Conservation (phyloP, 805 yeast genomes). For the Hanseniaspora nectarophila region DNA sequence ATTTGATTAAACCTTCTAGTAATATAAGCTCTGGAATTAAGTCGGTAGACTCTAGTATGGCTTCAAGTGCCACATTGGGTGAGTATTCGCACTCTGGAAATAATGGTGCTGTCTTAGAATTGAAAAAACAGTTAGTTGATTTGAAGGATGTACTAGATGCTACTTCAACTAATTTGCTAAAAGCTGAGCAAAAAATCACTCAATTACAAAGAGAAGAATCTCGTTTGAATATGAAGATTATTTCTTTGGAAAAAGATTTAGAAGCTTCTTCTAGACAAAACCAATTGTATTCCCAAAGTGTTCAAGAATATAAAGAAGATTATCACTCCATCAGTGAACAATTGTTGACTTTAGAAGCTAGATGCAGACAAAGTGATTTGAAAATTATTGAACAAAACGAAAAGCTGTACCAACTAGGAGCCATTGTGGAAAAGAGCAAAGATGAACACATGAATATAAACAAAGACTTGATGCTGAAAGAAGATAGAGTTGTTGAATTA, state of each 20-base stretch:
- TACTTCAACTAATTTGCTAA: slow-evolving; percentile 1
- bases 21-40: background rate
- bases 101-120: background rate
- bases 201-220: slow-evolving; percentile 34
- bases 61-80: background rate
- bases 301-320: slow-evolving; percentile 54
- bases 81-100: background rate
- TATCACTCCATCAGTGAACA: slow-evolving; percentile 64
- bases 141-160: slow-evolving; percentile 6
- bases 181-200: slow-evolving; percentile 17
- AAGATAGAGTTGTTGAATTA: slow-evolving; percentile 37
- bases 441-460: slow-evolving; percentile 41
- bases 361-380: slow-evolving; percentile 40
- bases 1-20: background rate
- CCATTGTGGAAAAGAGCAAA: slow-evolving; percentile 41
- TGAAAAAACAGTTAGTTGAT: slow-evolving; percentile 8
- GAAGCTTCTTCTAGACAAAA: slow-evolving; percentile 48
- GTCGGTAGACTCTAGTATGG: background rate
- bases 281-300: slow-evolving; percentile 40
- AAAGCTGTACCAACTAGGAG: slow-evolving; percentile 45
- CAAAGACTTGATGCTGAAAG: slow-evolving; percentile 44
- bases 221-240: slow-evolving; percentile 17
- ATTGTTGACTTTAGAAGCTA: slow-evolving; percentile 68
- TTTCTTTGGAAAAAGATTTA: slow-evolving; percentile 35
- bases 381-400: slow-evolving; percentile 38